Evolutionary conservation across 345 rosid genomes (phyloP), one percentile per base, ranked within the genome.

Genomic region (Balakata baccata): DNA sequence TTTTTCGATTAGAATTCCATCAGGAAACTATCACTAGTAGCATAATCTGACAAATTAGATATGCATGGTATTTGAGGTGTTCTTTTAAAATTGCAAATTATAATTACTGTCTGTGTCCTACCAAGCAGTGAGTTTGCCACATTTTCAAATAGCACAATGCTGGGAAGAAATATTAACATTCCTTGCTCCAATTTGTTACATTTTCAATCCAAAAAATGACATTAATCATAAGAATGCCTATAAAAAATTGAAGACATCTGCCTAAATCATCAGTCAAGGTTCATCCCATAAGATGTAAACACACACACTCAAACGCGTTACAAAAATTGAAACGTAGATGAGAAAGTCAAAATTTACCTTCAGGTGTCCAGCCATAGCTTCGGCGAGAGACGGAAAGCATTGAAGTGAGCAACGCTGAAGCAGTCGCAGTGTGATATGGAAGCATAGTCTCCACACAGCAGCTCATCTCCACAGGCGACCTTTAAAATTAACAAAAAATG

Each of bases 351-450:
- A 29, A 70, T 46, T 43, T 83, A 92, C 98, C 94, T 85, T 89
- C 90, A 45, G 80, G 59, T 4, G 83, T 88, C 94, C 93, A 91
- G 47, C 85, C 74, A 64, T 75, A 81, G 80, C 85, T 75, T 59
- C 86, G 82, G 52, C 78, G 80, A 74, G 98, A 89, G 39, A 80
- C 88, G 11, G 96, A 86, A 11, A 91, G 89, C 98, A 84, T 90
- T 25, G 97, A 91, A 83, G 85, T 91, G 66, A 94, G 90, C 84
- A 94, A 83, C 7, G 98, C 90, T 2, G 96, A 87, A 54, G 98
- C 93, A 38, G 93, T 94, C 60, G 88, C 97, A 7, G 94, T 85
- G 82, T 94, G 96, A 77, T 88, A 88, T 65, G 98, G 98, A 74
- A 90, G 72, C 90, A 91, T 75, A 22, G 97, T 83, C 78, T 89